These are phyloP conservation scores for Mortierella claussenii DNA, from an alignment of 192 early-diverging fungal species.

Conservation along the genomic window DNA sequence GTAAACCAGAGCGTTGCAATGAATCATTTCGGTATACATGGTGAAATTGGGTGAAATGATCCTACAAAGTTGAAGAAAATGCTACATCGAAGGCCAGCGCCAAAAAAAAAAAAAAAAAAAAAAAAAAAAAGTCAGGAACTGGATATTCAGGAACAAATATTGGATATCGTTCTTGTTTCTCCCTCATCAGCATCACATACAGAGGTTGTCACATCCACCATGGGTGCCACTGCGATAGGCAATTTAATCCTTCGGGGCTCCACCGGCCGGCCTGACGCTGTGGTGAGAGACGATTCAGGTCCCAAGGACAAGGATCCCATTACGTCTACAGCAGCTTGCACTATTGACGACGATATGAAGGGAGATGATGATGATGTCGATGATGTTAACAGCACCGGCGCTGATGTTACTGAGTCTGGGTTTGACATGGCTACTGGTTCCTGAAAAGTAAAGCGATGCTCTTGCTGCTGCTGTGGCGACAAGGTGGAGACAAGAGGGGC, in stretches of 20 bases:
- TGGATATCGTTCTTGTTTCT: background rate
- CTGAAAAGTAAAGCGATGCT: no score
- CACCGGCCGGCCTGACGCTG: slow-evolving; percentile 30
- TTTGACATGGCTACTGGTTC: no score
- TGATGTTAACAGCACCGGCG: no score
- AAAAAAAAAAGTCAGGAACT: background rate
- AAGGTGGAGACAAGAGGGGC: background rate
- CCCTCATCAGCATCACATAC: slow-evolving; percentile 31
- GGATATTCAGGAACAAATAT: background rate
- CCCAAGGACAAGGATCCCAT: background rate
- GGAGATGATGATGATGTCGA: no score
- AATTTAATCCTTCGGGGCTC: slow-evolving; percentile 28
- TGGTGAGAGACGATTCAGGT: background rate
- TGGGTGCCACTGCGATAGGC: slow-evolving; percentile 72
- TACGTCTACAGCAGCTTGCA: background rate
- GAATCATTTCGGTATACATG: slow-evolving; percentile 82
- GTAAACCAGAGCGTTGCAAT: slow-evolving; percentile 63
- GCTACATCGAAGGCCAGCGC: no score
- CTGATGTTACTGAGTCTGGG: no score
- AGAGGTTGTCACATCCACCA: slow-evolving; percentile 81
- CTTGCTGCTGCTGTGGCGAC: background rate
- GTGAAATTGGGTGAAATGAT: slow-evolving; percentile 74
- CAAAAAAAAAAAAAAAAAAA: background rate
- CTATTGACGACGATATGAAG: slow-evolving; percentile 4
- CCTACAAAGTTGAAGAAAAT: slow-evolving; percentile 70